Base-by-base conservation (phyloP, 352 stramenopile species). In the Pythium biforme region DNA sequence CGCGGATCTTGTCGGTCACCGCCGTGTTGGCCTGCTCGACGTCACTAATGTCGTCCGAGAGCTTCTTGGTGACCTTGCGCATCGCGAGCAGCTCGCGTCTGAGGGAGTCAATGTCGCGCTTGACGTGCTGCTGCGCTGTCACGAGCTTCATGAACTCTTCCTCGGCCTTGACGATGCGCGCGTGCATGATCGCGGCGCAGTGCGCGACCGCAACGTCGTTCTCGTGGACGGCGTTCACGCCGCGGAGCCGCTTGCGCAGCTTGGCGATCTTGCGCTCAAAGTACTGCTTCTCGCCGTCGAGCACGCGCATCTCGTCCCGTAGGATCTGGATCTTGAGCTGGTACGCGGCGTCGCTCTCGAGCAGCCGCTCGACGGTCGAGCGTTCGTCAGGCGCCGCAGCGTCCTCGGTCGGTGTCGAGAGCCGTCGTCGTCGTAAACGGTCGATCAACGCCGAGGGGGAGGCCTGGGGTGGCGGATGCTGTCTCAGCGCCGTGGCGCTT, bases 131-230 rank as follows among this genome's bases (percentile, higher is more conserved):
- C 66, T 92, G 83, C 23, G 77, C 63, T 1, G 76, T 90, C 40
- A 90, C 70, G 9, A 88, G 67, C 53, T 90, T 92, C 83, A 92
- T 92, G 59, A 76, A 90, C 54, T 92, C 83, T 55, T 89, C 81
- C 46, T 92, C 81, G 0, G 79, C 79, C 55, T 92, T 92, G 10
- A 75, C 74, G 26, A 92, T 61, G 0, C 83, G 81, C 49, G 89
- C 79, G 64, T 90, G 80, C 79, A 92, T 86, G 58, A 92, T 83
- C 6, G 83, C 77, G 11, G 74, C 78, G 48, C 81, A 92, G 56
- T 92, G 81, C 11, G 83, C 83, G 4, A 92, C 81, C 1, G 83
- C 83, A 2, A 86, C 69, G 57, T 92, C 83, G 48, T 92, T 92
- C 48, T 92, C 83, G 17, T 81, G 79, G 27, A 92, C 83, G 20